Evolutionary conservation across 164 flowering plant genomes (phyloP).

Genomic region (Aristolochia contorta): DNA sequence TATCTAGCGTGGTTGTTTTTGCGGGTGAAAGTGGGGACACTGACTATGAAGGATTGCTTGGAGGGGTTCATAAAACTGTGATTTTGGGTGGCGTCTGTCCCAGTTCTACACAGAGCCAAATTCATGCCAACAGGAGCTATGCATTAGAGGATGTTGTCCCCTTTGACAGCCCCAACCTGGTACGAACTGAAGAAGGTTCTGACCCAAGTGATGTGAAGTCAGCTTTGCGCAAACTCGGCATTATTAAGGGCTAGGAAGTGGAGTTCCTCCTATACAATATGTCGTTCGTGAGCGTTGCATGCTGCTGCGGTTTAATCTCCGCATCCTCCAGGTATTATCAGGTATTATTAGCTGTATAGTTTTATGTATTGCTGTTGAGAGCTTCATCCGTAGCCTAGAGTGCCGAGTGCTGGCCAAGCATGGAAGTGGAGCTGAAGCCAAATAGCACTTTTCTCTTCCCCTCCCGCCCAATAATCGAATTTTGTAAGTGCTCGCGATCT

Average conservation of each 20-base stretch:
- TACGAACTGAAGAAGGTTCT: conserved; percentile 43
- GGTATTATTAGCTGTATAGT: too few relatives aligned
- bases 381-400: neutral
- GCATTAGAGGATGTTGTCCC: conserved; percentile 74
- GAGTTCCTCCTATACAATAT: too few relatives aligned
- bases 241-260: conserved; percentile 25
- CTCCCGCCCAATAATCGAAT: too few relatives aligned
- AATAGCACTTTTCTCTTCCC: too few relatives aligned
- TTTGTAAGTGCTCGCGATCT: too few relatives aligned
- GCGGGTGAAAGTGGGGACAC: conserved; percentile 89
- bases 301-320: too few relatives aligned
- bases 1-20: conserved; percentile 75
- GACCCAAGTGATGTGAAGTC: conserved; percentile 24
- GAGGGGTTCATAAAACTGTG: conserved; percentile 75
- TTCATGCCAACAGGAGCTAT: conserved; percentile 56
- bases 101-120: conserved; percentile 27
- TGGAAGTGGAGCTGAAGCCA: too few relatives aligned
- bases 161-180: conserved; percentile 59
- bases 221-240: conserved; percentile 38
- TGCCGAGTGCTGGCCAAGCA: too few relatives aligned
- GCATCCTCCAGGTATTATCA: too few relatives aligned
- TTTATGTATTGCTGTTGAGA: neutral
- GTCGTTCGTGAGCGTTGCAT: neutral
- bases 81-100: conserved; percentile 57
- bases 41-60: conserved; percentile 83